A percentile compares a stretch with the other conserved stretches of the same genome.
Conservation (phyloP, 1,139 yeast genomes). For the Candida freyschussii region DNA sequence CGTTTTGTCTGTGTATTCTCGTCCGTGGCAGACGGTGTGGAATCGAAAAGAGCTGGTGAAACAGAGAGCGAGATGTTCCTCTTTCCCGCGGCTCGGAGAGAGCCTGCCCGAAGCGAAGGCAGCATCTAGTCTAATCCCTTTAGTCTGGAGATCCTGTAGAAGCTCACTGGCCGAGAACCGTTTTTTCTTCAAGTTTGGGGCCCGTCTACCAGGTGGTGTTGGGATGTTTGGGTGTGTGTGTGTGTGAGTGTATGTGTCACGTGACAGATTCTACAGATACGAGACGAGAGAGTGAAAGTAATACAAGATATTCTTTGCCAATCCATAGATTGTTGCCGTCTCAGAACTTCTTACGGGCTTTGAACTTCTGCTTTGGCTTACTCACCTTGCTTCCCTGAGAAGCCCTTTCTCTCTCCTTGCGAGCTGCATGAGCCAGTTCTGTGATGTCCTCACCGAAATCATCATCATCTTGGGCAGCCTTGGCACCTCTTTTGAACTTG, state of each 20-base stretch:
- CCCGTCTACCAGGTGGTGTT: no score
- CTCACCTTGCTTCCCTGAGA: constrained; percentile 23
- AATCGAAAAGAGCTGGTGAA: constrained; percentile 2
- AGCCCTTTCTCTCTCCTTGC: constrained; percentile 15
- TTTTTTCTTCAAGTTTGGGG: no score
- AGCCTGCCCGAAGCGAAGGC: neutral
- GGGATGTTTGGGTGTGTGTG: no score
- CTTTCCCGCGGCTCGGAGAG: constrained; percentile 3
- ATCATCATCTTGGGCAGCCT: constrained; percentile 48
- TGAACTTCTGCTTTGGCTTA: constrained; percentile 33
- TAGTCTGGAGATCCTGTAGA: no score
- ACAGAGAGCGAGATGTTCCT: constrained; percentile 13
- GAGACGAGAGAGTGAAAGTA: no score
- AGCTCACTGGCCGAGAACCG: no score
- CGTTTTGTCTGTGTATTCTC: constrained; percentile 3
- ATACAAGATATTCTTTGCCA: no score
- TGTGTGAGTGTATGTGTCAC: no score
- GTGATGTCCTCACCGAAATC: constrained; percentile 44
- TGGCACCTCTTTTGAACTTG: constrained; percentile 69
- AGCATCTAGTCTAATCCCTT: neutral
- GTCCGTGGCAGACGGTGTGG: neutral
- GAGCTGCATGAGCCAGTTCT: constrained; percentile 20
- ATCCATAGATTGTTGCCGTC: no score
- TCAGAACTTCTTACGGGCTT: constrained; percentile 52
- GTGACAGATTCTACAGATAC: no score